Base-by-base conservation (phyloP, 1,284 basidiomycete genomes). In the Sanghuangporus baumii region DNA sequence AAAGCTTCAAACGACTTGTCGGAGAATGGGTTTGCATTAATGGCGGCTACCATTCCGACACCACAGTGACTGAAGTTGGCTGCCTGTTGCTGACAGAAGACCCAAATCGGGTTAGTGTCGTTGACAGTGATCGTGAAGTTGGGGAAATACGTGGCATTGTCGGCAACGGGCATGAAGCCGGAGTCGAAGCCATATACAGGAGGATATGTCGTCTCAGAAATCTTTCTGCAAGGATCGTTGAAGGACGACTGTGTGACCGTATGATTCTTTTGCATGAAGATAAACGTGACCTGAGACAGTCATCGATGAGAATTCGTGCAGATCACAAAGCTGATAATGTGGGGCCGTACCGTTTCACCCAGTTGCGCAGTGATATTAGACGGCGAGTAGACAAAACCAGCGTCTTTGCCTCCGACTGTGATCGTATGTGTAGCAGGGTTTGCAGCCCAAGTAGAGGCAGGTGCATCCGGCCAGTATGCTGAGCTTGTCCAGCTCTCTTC, bases 31-130 rank as follows among this genome's bases (percentile, higher is more conserved):
- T 71, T 64, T 9, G 81, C 78, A 69, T 83, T 84, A 71, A 81
- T 76, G 9, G 76, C 70, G 66, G 83, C 82, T 65, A 84, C 81
- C 82, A 84, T 84, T 41, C 80, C 81, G 5, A 69, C 63, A 11
- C 68, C 70, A 66, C 80, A 81, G 67, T 81, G 81, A 7, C 61
- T 61, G 31, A 60, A 60, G 43, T 63, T 58, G 40, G 59, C 57
- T 48, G 62, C 71, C 69, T 8, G 69, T 67, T 81, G 79, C 0
- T 72, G 72, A 66, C 80, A 82, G 73, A 76, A 82, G 11, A 74
- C 77, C 81, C 81, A 82, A 67, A 80, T 81, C 3, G 80, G 79
- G 8, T 74, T 73, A 9, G 78, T 80, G 57, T 65, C 66, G 55
- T 74, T 74, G 57, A 69, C 64, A 1, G 55, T 67, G 48, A 69